Percentiles rank a stretch among this genome's conserved stretches.
phyloP scores from a whole-genome alignment of 352 stramenopile species.

The Pseudoperonospora humuli region DNA sequence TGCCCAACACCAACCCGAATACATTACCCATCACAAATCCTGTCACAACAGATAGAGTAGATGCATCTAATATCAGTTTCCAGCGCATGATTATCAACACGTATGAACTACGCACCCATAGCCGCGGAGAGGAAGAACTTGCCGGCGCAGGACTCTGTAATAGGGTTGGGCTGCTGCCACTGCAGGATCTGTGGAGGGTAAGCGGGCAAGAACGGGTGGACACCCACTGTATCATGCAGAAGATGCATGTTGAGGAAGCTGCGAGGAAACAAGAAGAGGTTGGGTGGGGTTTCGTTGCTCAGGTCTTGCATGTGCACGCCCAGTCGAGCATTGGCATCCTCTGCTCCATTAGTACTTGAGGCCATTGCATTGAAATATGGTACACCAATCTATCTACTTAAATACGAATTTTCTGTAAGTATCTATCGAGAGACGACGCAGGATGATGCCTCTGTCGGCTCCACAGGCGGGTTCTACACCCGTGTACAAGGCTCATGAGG shows the following conservation, averaged over 20 bases:
- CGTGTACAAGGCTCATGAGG: background rate
- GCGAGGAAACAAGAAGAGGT: constrained; percentile 74
- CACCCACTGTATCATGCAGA: constrained; percentile 39
- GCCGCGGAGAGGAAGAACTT: constrained; percentile 76
- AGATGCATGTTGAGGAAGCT: constrained; percentile 41
- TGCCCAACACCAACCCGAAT: constrained; percentile 72
- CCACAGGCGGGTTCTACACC: constrained; percentile 1
- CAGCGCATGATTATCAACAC: no score
- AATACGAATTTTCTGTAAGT: background rate
- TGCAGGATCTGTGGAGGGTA: constrained; percentile 61
- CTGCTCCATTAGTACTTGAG: constrained; percentile 10
- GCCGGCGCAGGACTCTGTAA: constrained; percentile 68
- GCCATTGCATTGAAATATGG: background rate
- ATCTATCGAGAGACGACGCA: background rate
- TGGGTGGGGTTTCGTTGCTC: constrained; percentile 49
- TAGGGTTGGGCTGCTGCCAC: constrained; percentile 60
- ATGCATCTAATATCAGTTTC: no score
- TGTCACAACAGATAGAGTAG: constrained; percentile 20
- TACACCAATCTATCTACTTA: background rate
- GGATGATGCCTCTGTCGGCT: constrained; percentile 18
- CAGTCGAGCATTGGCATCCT: constrained; percentile 43
- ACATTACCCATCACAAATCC: constrained; percentile 76
- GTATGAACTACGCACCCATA: constrained; percentile 57
- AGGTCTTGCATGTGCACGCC: constrained; percentile 54
- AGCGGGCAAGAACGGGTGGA: constrained; percentile 65